Evolutionary conservation across 1,139 yeast species (phyloP).

Genomic region (Candida neerlandica): DNA sequence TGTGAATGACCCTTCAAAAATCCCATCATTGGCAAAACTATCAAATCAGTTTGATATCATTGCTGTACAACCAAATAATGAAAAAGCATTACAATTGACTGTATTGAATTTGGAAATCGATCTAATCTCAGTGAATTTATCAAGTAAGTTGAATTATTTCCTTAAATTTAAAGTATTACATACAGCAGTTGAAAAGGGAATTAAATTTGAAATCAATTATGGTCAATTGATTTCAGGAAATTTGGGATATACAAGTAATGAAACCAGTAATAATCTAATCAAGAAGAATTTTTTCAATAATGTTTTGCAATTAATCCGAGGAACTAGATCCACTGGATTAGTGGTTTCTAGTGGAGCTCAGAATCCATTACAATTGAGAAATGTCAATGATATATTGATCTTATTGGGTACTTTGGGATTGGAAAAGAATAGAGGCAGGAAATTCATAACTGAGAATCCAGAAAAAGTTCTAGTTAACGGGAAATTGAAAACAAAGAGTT

Average conservation of each 20-base stretch:
- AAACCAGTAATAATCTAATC: constrained; percentile 23
- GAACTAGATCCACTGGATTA: constrained; percentile 79
- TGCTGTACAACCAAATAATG: constrained; percentile 80
- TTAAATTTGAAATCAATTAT: constrained; percentile 79
- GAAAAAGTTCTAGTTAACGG: constrained; percentile 70
- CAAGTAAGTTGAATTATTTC: constrained; percentile 69
- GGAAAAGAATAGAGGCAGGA: constrained; percentile 60
- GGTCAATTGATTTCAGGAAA: constrained; percentile 51
- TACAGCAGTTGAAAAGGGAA: constrained; percentile 80
- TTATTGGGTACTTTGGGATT: constrained; percentile 72
- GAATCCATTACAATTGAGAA: constrained; percentile 60
- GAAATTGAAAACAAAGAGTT: constrained; percentile 66
- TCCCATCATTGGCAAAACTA: constrained; percentile 67
- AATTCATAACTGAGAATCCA: constrained; percentile 61
- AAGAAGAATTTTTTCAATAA: constrained; percentile 70
- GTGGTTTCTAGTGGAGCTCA: constrained; percentile 77
- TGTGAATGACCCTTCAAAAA: constrained; percentile 76
- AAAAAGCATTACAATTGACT: constrained; percentile 75
- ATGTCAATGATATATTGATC: constrained; percentile 67
- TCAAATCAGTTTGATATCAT: constrained; percentile 73
- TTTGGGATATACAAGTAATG: constrained; percentile 28
- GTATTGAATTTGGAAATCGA: constrained; percentile 78
- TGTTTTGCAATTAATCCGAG: constrained; percentile 75
- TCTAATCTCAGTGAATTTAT: constrained; percentile 70
- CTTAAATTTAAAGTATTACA: constrained; percentile 84